These are phyloP conservation scores for Purshia tridentata DNA, from an alignment of 306 rosid genomes.

Conservation along the genomic window DNA sequence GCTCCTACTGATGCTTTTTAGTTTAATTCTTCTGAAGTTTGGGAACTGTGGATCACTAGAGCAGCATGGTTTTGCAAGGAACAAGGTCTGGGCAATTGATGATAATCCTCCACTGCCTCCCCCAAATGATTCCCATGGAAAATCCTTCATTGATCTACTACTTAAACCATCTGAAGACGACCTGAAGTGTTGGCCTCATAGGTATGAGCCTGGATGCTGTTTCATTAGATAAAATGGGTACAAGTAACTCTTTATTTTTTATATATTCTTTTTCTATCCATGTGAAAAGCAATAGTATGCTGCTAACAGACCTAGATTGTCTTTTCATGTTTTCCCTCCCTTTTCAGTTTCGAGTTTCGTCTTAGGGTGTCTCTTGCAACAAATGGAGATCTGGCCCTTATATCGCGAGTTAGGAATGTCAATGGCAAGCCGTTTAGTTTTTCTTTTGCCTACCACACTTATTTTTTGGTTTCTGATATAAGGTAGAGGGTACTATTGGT, in stretches of 20 bases:
- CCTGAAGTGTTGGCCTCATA: conserved; percentile 72
- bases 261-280: no score
- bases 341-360: conserved; percentile 78
- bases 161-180: conserved; percentile 86
- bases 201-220: conserved; percentile 30
- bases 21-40: conserved; percentile 49
- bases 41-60: conserved; percentile 81
- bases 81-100: conserved; percentile 79
- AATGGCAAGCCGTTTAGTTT: conserved; percentile 81
- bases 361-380: conserved; percentile 68
- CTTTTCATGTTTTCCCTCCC: conserved; percentile 7
- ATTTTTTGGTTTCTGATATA: conserved; percentile 80
- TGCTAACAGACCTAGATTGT: conserved; percentile 18
- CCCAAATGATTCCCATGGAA: conserved; percentile 49
- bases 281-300: not conserved
- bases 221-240: not conserved
- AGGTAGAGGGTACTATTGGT: conserved; percentile 44
- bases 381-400: conserved; percentile 63
- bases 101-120: conserved; percentile 63
- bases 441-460: conserved; percentile 88
- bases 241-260: not conserved
- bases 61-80: conserved; percentile 92
- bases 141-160: conserved; percentile 64
- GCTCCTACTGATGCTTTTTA: conserved; percentile 17
- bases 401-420: conserved; percentile 73